These are phyloP conservation scores for Geosmithia putterillii DNA, from an alignment of 2,329 filamentous ascomycete species.

Conservation along the genomic window DNA sequence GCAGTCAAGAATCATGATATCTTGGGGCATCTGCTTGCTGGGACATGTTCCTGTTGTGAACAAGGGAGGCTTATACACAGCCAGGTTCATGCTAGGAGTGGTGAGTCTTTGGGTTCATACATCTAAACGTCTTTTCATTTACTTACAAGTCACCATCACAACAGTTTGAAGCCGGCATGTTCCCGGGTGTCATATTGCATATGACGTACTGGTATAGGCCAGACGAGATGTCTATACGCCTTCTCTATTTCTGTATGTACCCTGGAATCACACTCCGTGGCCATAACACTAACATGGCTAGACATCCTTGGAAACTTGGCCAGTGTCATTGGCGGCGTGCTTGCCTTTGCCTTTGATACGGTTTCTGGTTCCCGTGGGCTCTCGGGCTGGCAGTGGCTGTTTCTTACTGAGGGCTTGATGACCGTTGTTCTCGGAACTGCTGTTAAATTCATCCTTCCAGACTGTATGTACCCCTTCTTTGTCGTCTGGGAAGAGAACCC, in stretches of 20 bases:
- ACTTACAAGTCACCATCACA: background rate
- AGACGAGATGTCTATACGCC: conserved; percentile 30
- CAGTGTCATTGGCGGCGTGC: conserved; percentile 25
- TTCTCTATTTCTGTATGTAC: conserved; percentile 30
- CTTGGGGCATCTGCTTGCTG: conserved; percentile 21
- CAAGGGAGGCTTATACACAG: conserved; percentile 21
- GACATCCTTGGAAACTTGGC: conserved; percentile 26
- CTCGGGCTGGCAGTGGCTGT: conserved; percentile 20
- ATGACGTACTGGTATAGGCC: conserved; percentile 35
- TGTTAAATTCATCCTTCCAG: conserved; percentile 40
- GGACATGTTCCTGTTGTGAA: conserved; percentile 22
- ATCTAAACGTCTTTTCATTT: conserved; percentile 13
- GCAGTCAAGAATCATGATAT: conserved; percentile 27
- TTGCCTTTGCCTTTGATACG: conserved; percentile 29
- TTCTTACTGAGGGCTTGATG: conserved; percentile 29
- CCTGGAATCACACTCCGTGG: background rate
- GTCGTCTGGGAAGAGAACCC: too few relatives aligned
- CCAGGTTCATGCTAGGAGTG: conserved; percentile 21
- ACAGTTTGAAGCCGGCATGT: conserved; percentile 25
- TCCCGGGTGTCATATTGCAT: conserved; percentile 27
- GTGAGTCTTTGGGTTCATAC: background rate
- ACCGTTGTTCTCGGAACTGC: conserved; percentile 32
- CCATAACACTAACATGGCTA: conserved; percentile 6
- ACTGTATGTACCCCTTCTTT: conserved; percentile 33
- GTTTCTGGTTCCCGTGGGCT: conserved; percentile 20